These are phyloP conservation scores for Gossypium ekmanianum DNA, from an alignment of 345 rosid genomes.

Conservation along the genomic window DNA sequence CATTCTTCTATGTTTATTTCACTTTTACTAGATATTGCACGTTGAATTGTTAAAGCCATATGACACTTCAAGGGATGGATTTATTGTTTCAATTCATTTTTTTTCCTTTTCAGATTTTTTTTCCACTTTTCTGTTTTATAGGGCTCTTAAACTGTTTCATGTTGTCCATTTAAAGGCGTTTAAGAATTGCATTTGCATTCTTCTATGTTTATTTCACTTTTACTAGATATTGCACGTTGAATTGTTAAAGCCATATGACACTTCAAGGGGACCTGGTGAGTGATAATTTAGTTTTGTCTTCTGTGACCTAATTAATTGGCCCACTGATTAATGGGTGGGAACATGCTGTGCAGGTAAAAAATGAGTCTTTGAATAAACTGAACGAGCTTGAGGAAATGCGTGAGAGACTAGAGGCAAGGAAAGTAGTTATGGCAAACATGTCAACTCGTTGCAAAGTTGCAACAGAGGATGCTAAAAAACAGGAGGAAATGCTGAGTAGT, in stretches of 20 bases:
- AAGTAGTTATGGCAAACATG: constrained; percentile 42
- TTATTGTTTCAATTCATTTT: too few relatives aligned
- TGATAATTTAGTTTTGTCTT: neutral
- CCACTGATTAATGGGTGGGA: constrained; percentile 77
- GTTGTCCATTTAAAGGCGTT: too few relatives aligned
- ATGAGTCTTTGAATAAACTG: constrained; percentile 58
- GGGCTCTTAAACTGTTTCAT: too few relatives aligned
- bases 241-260: neutral
- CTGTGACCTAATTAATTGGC: constrained; percentile 51
- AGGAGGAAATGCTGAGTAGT: constrained; percentile 63
- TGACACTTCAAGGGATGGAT: too few relatives aligned
- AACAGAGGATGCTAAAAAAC: constrained; percentile 49
- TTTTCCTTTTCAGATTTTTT: too few relatives aligned
- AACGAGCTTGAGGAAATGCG: constrained; percentile 86
- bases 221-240: neutral
- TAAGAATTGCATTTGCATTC: too few relatives aligned
- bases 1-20: too few relatives aligned
- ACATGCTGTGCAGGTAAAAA: constrained; percentile 67
- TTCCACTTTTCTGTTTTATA: too few relatives aligned
- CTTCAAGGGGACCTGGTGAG: constrained; percentile 3
- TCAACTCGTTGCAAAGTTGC: constrained; percentile 38
- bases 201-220: neutral
- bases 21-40: too few relatives aligned
- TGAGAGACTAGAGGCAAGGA: constrained; percentile 61
- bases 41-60: too few relatives aligned